These are phyloP conservation scores for Babesia microti DNA, from an alignment of 169 alveolate species.

Conservation along the genomic window DNA sequence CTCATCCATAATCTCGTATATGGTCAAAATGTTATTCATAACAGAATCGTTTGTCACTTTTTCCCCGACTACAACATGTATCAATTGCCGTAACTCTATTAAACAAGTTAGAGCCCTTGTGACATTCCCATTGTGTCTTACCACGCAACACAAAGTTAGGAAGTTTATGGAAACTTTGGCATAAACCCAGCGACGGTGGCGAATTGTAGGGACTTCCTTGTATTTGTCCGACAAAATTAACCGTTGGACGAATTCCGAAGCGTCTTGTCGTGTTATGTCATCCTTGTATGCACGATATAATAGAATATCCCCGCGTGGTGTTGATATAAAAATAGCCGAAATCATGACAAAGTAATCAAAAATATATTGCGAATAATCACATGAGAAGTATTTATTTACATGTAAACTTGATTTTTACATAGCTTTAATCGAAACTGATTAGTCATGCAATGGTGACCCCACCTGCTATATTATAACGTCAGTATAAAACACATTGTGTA, in stretches of 20 bases:
- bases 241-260: slow-evolving; percentile 15
- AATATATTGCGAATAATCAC: background rate
- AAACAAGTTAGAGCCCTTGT: slow-evolving; percentile 15
- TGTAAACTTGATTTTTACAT: background rate
- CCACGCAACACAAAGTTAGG: slow-evolving; percentile 16
- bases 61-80: slow-evolving; percentile 5
- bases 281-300: slow-evolving; percentile 20
- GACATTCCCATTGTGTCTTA: slow-evolving; percentile 15
- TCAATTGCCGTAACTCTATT: slow-evolving; percentile 7
- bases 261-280: slow-evolving; percentile 32
- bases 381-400: background rate
- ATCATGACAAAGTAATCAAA: slow-evolving; percentile 13
- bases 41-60: slow-evolving; percentile 8
- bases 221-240: slow-evolving; percentile 1
- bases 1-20: slow-evolving; percentile 29
- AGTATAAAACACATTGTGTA: background rate
- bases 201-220: slow-evolving; percentile 1
- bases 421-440: background rate
- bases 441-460: background rate
- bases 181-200: slow-evolving; percentile 14
- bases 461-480: background rate
- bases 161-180: slow-evolving; percentile 9
- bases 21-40: background rate
- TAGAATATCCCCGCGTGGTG: slow-evolving; percentile 16
- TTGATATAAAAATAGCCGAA: slow-evolving; percentile 25